Conservation (phyloP, 2,329 filamentous ascomycete species). For the Penicillium sp. region DNA sequence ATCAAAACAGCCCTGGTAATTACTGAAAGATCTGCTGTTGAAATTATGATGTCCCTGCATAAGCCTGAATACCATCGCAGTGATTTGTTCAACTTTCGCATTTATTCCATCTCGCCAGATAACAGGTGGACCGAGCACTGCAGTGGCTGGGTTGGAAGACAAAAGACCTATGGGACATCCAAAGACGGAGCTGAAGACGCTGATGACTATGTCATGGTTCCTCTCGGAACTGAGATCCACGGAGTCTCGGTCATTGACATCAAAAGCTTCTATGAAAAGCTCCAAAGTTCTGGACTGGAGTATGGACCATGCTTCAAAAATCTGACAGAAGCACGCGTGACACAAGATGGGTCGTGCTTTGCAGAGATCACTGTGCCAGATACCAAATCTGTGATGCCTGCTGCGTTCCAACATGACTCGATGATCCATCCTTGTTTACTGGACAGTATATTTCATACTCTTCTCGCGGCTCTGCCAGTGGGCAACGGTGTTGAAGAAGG, state of each 20-base stretch:
- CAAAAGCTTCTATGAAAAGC: constrained; percentile 25
- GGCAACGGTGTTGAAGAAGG: constrained; percentile 11
- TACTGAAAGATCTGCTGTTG: constrained; percentile 15
- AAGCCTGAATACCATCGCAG: neutral
- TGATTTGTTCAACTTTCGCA: constrained; percentile 17
- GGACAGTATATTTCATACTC: constrained; percentile 34
- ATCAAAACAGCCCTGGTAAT: constrained; percentile 28
- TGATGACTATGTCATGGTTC: neutral
- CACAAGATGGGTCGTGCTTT: constrained; percentile 10
- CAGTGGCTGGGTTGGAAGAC: constrained; percentile 11
- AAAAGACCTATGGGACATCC: neutral
- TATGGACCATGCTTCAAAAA: constrained; percentile 34
- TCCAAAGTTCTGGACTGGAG: constrained; percentile 26
- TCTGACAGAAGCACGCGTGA: constrained; percentile 16
- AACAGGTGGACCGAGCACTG: constrained; percentile 31
- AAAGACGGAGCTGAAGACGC: neutral
- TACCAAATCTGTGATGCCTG: constrained; percentile 30
- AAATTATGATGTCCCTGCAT: constrained; percentile 18
- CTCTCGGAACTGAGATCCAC: neutral
- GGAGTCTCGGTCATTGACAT: constrained; percentile 19
- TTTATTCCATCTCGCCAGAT: constrained; percentile 22
- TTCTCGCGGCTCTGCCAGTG: constrained; percentile 21
- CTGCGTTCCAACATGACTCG: constrained; percentile 25
- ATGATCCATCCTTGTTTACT: constrained; percentile 35
- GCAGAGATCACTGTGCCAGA: constrained; percentile 27